Base-by-base conservation (phyloP, 2,329 filamentous ascomycete genomes). In the Xylariales sp. region DNA sequence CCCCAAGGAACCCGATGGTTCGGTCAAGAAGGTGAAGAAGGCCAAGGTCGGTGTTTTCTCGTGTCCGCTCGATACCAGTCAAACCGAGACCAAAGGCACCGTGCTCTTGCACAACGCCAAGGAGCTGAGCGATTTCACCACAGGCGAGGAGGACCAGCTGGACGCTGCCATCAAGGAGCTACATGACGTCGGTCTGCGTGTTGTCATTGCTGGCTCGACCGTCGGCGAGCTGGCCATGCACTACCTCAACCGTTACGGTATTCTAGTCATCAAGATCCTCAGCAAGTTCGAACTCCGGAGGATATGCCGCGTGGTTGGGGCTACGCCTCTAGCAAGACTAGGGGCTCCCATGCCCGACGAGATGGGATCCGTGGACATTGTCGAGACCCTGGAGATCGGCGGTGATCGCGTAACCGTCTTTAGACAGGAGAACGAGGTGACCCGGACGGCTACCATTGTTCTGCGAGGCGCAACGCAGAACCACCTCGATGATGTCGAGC, bases 261-360 rank as follows among this genome's bases (percentile, higher is more conserved):
- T 98, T 52, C 80, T 98, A 35, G 83, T 93, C 59, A 91, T 98
- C 74, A 95, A 95, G 69, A 84, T 98, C 52, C 81, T 97, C 57
- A 95, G 89, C 70, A 98, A 98, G 69, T 98, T 97, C 59, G 93
- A 98, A 70, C 81, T 98, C 46, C 84, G 93, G 54, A 81, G 93
- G 58, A 74, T 97, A 57, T 98, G 94, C 76, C 85, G 93, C 48
- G 93, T 98, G 18, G 91, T 97, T 39, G 91, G 91, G 48, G 93
- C 93, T 43, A 96, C 93, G 11, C 93, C 93, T n/a, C 78, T 98
- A 48, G 94, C 94, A 40, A 85, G 93, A 56, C 76, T 98, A 35
- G 93, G 93, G 50, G 93, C 94, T 12, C 93, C 93, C 32, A 98
- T 98, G 93, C 93, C 94, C n/a, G 93, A 98, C 55, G 93, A 98